Evolutionary conservation across 2,329 filamentous ascomycete species (phyloP).

Genomic region (Penicillium sp.): DNA sequence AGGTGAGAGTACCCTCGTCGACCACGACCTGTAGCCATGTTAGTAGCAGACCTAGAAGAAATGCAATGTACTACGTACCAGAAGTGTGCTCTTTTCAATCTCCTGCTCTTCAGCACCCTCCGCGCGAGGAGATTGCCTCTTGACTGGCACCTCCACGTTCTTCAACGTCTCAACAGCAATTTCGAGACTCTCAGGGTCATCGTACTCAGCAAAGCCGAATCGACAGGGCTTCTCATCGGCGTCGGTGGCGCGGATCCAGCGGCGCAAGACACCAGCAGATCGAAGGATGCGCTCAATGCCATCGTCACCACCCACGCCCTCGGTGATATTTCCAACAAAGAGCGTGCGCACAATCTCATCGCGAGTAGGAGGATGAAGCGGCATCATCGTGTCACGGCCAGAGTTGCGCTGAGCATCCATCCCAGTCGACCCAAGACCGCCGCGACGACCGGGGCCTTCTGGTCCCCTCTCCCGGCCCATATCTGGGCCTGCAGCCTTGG

Average conservation of each 20-base stretch:
- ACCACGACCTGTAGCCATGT: slow-evolving; percentile 59
- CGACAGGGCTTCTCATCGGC: slow-evolving; percentile 79
- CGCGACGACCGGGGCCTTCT: slow-evolving; percentile 51
- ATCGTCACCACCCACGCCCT: slow-evolving; percentile 74
- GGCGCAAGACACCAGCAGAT: slow-evolving; percentile 74
- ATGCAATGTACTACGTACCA: slow-evolving; percentile 51
- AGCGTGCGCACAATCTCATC: slow-evolving; percentile 92
- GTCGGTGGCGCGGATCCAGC: slow-evolving; percentile 80
- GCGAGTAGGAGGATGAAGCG: slow-evolving; percentile 76
- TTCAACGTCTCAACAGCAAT: slow-evolving; percentile 82
- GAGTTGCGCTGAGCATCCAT: slow-evolving; percentile 68
- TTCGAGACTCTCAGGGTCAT: slow-evolving; percentile 84
- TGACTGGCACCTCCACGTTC: slow-evolving; percentile 78
- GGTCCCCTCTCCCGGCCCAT: slow-evolving; percentile 48
- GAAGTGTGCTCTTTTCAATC: slow-evolving; percentile 69
- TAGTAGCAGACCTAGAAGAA: slow-evolving; percentile 8
- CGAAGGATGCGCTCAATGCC: slow-evolving; percentile 76
- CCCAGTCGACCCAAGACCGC: slow-evolving; percentile 63
- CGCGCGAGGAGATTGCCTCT: slow-evolving; percentile 62
- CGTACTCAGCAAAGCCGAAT: slow-evolving; percentile 95
- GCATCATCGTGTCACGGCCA: slow-evolving; percentile 68
- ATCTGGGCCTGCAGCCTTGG: slow-evolving; percentile 58
- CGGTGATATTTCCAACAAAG: slow-evolving; percentile 83
- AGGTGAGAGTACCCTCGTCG: slow-evolving; percentile 79
- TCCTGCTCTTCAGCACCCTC: slow-evolving; percentile 48